Evolutionary conservation across 495 filamentous ascomycete species (phyloP).

Genomic region (Trichoderma asperelloides): DNA sequence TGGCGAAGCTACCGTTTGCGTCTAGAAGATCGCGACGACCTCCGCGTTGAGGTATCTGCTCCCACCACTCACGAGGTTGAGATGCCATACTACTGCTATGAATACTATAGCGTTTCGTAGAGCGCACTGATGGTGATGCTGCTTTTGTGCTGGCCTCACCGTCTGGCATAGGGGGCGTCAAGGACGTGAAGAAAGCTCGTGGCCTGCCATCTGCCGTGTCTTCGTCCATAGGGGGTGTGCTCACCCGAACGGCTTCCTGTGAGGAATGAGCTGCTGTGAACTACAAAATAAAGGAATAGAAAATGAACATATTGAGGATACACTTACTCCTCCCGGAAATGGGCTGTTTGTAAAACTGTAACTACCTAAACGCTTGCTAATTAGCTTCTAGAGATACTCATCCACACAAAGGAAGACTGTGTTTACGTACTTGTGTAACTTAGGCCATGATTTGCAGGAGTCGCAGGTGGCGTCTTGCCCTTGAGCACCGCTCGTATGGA

Average conservation of each 20-base stretch:
- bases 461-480: conserved; percentile 26
- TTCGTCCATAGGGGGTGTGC: conserved; percentile 36
- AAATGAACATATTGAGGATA: neutral
- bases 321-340: conserved; percentile 21
- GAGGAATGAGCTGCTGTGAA: neutral
- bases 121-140: neutral
- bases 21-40: neutral
- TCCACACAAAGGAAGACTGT: neutral
- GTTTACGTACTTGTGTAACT: neutral
- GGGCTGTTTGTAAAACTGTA: neutral
- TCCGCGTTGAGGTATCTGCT: neutral
- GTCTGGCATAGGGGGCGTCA: conserved; percentile 10
- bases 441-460: conserved; percentile 14
- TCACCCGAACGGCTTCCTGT: conserved; percentile 39
- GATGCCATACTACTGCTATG: neutral
- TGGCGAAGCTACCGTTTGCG: neutral
- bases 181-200: conserved; percentile 37
- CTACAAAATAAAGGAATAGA: neutral
- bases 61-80: conserved; percentile 3
- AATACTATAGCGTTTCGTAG: neutral
- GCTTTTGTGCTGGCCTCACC: conserved; percentile 1
- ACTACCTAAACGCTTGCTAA: neutral
- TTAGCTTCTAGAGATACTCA: neutral
- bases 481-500: conserved; percentile 27
- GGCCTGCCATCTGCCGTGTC: conserved; percentile 21